Conservation (phyloP, 169 alveolate genomes). For the Eimeria mitis region DNA sequence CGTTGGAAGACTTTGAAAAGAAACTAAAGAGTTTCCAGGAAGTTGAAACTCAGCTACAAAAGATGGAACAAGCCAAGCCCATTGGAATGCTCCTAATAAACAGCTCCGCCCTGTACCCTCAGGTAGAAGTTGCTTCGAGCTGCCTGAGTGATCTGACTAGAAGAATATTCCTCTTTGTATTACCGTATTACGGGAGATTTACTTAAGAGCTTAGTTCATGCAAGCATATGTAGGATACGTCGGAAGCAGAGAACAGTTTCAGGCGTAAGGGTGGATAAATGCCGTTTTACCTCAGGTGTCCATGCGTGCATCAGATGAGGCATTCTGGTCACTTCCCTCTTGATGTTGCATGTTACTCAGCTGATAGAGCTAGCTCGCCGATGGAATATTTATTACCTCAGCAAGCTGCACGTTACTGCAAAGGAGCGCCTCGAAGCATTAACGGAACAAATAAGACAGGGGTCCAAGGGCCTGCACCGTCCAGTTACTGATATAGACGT, state of each 20-base stretch:
- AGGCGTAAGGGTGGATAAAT: not conserved
- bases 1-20: slow-evolving; percentile 94
- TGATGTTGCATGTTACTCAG: slow-evolving; percentile 56
- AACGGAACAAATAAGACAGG: slow-evolving; percentile 84
- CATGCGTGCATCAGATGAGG: not conserved
- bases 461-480: slow-evolving; percentile 81
- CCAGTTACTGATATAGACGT: slow-evolving; percentile 94
- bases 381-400: slow-evolving; percentile 92
- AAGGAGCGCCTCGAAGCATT: slow-evolving; percentile 84
- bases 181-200: not conserved
- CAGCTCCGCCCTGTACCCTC: slow-evolving; percentile 40
- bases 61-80: slow-evolving; percentile 84
- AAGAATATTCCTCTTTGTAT: not conserved
- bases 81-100: slow-evolving; percentile 70
- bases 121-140: slow-evolving; percentile 11
- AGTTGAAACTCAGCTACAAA: slow-evolving; percentile 90
- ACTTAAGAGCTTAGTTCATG: not conserved
- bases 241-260: not conserved
- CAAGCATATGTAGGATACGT: not conserved
- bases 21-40: slow-evolving; percentile 89
- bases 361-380: slow-evolving; percentile 88
- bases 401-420: slow-evolving; percentile 94
- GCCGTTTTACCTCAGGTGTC: not conserved
- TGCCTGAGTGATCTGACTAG: not conserved
- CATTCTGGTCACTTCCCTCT: not conserved